These are phyloP conservation scores for Nidularia sp. DNA, from an alignment of 768 basidiomycete species.

Conservation along the genomic window DNA sequence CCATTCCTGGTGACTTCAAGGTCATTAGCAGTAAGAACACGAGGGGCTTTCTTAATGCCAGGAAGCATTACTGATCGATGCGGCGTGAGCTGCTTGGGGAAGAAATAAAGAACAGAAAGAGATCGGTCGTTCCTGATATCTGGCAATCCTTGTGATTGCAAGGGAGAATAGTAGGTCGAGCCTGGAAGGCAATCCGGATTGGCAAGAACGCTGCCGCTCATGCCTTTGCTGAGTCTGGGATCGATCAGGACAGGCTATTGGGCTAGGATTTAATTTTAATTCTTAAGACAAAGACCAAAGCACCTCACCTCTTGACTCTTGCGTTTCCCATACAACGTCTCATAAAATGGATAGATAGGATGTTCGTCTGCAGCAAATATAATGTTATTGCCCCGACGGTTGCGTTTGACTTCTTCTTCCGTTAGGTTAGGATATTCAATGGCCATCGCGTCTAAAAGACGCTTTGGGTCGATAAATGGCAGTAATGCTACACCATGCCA, in stretches of 20 bases:
- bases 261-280: slow-evolving; percentile 6
- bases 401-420: slow-evolving; percentile 80
- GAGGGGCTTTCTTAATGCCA: slow-evolving; percentile 56
- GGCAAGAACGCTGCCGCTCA: slow-evolving; percentile 75
- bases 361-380: slow-evolving; percentile 85
- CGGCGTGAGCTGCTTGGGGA: slow-evolving; percentile 81
- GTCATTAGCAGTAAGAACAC: slow-evolving; percentile 65
- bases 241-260: slow-evolving; percentile 74
- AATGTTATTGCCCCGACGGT: slow-evolving; percentile 79
- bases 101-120: slow-evolving; percentile 82
- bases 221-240: slow-evolving; percentile 64
- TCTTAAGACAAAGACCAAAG: slow-evolving; percentile 1
- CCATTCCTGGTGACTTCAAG: slow-evolving; percentile 63
- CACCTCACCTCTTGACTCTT: slow-evolving; percentile 69
- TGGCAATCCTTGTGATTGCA: slow-evolving; percentile 53
- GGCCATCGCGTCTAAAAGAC: slow-evolving; percentile 82
- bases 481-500: slow-evolving; percentile 98
- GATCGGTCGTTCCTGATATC: slow-evolving; percentile 89
- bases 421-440: slow-evolving; percentile 61
- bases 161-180: slow-evolving; percentile 80
- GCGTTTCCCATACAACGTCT: slow-evolving; percentile 86
- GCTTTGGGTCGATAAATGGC: slow-evolving; percentile 88
- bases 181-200: slow-evolving; percentile 90
- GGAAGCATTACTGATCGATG: slow-evolving; percentile 83
- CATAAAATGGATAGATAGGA: slow-evolving; percentile 82